Evolutionary conservation across 352 stramenopile species (phyloP).

Genomic region (Phytophthora vignae): DNA sequence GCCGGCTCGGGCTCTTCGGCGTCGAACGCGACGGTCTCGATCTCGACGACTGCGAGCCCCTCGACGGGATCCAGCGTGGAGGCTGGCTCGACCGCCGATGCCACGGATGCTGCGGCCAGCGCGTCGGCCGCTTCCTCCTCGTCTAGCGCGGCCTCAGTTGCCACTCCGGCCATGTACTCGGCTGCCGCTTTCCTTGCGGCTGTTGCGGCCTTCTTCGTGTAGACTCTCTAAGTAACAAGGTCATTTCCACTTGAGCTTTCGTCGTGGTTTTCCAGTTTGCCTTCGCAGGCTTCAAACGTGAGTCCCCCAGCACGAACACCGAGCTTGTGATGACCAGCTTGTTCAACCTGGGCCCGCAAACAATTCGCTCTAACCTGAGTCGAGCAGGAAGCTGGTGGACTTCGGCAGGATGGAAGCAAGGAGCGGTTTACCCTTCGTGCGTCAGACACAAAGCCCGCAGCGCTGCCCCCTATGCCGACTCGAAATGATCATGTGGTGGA

Average conservation of each 20-base stretch:
- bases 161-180: conserved; percentile 28
- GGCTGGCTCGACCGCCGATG: conserved; percentile 14
- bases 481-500: conserved; percentile 4
- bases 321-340: neutral
- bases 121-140: conserved; percentile 12
- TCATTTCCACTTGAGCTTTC: neutral
- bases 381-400: neutral
- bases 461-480: neutral
- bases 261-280: no score
- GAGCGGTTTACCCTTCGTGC: neutral
- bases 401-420: neutral
- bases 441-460: neutral
- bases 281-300: no score
- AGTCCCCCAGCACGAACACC: no score
- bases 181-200: conserved; percentile 16
- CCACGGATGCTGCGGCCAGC: conserved; percentile 8
- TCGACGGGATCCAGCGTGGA: conserved; percentile 17
- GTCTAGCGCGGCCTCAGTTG: conserved; percentile 27
- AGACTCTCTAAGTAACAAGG: conserved; percentile 15
- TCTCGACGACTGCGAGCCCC: conserved; percentile 8
- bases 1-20: conserved; percentile 8
- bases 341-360: neutral
- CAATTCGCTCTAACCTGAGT: conserved; percentile 5
- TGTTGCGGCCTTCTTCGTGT: conserved; percentile 25
- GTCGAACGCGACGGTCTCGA: conserved; percentile 20